phyloP scores from a whole-genome alignment of 2,329 filamentous ascomycete genomes.

The Cordyceps fumosorosea region DNA sequence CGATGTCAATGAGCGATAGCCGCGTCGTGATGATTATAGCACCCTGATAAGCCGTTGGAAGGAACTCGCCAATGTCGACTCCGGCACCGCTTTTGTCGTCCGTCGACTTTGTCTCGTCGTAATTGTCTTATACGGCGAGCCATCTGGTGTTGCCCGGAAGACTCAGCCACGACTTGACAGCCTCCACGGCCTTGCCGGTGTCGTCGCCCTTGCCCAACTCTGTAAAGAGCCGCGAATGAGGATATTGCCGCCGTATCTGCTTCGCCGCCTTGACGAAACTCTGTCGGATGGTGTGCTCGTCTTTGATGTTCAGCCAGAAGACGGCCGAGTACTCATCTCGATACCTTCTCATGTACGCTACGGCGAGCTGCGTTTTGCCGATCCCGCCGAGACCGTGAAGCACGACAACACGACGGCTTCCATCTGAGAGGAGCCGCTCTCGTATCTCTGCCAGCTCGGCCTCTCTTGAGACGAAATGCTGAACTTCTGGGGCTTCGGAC shows the following conservation, averaged over 20 bases:
- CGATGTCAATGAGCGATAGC: slow-evolving; percentile 26
- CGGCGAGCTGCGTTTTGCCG: slow-evolving; percentile 37
- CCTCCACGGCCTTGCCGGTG: slow-evolving; percentile 21
- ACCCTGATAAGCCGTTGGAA: slow-evolving; percentile 30
- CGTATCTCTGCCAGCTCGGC: slow-evolving; percentile 16
- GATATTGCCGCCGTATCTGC: slow-evolving; percentile 22
- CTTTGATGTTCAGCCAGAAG: slow-evolving; percentile 37
- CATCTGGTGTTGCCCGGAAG: slow-evolving; percentile 27
- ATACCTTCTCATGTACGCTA: slow-evolving; percentile 30
- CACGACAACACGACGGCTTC: slow-evolving; percentile 20
- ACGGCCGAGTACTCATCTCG: slow-evolving; percentile 30
- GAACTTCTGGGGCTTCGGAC: not conserved
- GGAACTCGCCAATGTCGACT: slow-evolving; percentile 24
- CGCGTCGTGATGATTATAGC: slow-evolving; percentile 36
- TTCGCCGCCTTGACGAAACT: slow-evolving; percentile 26
- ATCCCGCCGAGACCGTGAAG: slow-evolving; percentile 37
- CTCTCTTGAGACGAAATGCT: slow-evolving; percentile 17
- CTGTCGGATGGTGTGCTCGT: slow-evolving; percentile 29
- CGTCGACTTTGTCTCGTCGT: slow-evolving; percentile 21
- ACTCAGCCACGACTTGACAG: slow-evolving; percentile 29
- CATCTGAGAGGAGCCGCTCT: slow-evolving; percentile 5
- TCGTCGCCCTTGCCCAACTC: slow-evolving; percentile 19
- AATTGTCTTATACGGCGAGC: slow-evolving; percentile 36
- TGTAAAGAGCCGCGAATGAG: slow-evolving; percentile 19
- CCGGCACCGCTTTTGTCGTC: slow-evolving; percentile 14